Base-by-base conservation (phyloP, 306 rosid genomes). In the Comarum palustre region DNA sequence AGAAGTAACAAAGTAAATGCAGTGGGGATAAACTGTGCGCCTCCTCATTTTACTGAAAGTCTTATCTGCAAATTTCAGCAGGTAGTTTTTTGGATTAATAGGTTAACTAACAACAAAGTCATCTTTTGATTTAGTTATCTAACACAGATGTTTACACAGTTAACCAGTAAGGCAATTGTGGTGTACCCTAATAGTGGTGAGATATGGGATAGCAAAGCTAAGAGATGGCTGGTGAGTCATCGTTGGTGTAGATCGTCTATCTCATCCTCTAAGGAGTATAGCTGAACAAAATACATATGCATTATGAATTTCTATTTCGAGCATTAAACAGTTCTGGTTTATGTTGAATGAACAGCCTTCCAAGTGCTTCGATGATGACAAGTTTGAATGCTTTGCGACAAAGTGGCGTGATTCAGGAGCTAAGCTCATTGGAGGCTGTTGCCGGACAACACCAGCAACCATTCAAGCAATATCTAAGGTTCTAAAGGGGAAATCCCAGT, bases 111-210 rank as follows among this genome's bases (percentile, higher is more conserved):
- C 2, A 38, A 46, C 31, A 8, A 29, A 27, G 17, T 16, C 0
- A 4, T 15, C 5, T 1, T 55, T n/a, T 46, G 42, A 63, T 3
- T 75, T 12, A 16, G 11, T 27, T 20, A 27, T 52, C 60, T 43
- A 76, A 62, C 25, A 15, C 46, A 59, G 32, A 36, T 38, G 61
- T 48, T 54, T 27, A 45, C 78, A n/a, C 87, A 90, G 97, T 83
- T 93, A 78, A 90, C 97, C 20, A 84, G 85, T 22, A 93, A 89
- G 82, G 88, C 84, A 3, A 87, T 93, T 50, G 57, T 89, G 66
- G 96, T 93, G 12, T 93, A 90, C 79, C 97, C 98, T 12, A 93
- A 90, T 67, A 93, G 92, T 48, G 98, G 98, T 16, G 97, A 93
- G 63, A 73, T 84, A 34, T 93, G 98, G 98, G 98, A 90, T 82